Base-by-base conservation (phyloP, 164 flowering plant species). In the grape (Vitis vinifera) region DNA sequence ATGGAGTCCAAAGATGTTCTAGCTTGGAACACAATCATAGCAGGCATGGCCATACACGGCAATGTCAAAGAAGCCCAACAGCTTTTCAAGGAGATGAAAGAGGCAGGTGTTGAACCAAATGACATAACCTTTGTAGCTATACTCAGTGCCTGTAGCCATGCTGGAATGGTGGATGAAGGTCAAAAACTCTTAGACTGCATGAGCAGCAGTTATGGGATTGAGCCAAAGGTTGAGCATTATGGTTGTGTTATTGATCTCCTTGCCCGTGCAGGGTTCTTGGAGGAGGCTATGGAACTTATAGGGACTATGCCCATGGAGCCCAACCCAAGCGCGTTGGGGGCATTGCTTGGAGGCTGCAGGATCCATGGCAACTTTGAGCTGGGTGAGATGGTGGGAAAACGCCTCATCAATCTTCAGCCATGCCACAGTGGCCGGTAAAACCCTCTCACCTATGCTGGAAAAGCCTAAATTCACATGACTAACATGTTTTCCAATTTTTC, bases 221-320 rank as follows among this genome's bases (percentile, higher is more conserved):
- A 60, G 3, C 79, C 78, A 9, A 79, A 71, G 69, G 71, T 76
- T 19, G 82, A 79, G 65, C 79, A 79, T 67, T 75, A 79, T 69
- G 76, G 79, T 16, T 75, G 78, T 66, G 68, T 73, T 4, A 70
- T 79, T 73, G 82, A 79, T 51, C 73, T 79, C 51, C 71, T 79
- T 51, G 70, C 71, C 44, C 61, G 82, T 19, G 68, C 79, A 12
- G 82, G 82, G 5, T 63, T 8, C 11, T 51, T 75, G 37, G 70
- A 69, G 49, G 64, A 75, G 37, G 82, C 79, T 6, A 30, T 63
- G 48, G 70, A 75, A 19, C 65, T 79, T 13, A 79, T 79, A 1
- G 56, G 60, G 59, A 52, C 55, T 10, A 79, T 79, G 82, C 79
- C 82, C 15, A 72, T 79, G 73, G 78, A 78, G 67, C 77, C 82